Percentiles rank a stretch among this genome's conserved stretches.
phyloP scores from a whole-genome alignment of 2,329 filamentous ascomycete species.

The Neofusicoccum kwambonambiense region DNA sequence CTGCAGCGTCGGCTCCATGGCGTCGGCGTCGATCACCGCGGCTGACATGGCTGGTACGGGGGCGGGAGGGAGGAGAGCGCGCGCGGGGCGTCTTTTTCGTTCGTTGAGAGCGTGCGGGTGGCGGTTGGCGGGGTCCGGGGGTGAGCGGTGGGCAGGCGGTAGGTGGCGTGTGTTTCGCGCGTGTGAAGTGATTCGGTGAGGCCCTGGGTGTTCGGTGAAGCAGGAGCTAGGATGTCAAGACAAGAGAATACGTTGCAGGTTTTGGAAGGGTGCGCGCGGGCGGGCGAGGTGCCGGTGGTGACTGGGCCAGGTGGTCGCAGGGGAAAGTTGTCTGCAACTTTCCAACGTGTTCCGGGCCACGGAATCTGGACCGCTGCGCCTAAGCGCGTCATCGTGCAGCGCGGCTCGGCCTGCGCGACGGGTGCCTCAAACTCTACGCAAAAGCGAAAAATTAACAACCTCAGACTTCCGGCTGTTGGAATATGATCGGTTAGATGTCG shows the following conservation, averaged over 20 bases:
- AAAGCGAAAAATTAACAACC: background rate
- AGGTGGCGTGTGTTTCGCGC: too few relatives aligned
- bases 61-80: background rate
- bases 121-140: background rate
- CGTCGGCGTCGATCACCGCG: constrained; percentile 49
- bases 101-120: background rate
- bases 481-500: too few relatives aligned
- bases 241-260: too few relatives aligned
- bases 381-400: constrained; percentile 9
- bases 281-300: background rate
- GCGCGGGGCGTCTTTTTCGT: too few relatives aligned
- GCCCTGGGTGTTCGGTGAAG: too few relatives aligned
- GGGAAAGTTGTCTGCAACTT: background rate
- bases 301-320: background rate
- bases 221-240: too few relatives aligned
- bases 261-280: background rate
- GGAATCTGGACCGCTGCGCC: background rate
- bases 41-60: constrained; percentile 35
- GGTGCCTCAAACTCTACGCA: background rate
- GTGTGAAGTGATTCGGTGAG: too few relatives aligned
- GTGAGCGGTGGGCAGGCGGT: too few relatives aligned
- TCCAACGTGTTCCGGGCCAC: constrained; percentile 11
- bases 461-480: too few relatives aligned
- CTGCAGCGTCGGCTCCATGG: constrained; percentile 89
- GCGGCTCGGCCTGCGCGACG: background rate